Percentiles rank a stretch among this genome's conserved stretches.
Evolutionary conservation across 805 yeast genomes (phyloP).

Genomic region (Yamadazyma tumulicola): DNA sequence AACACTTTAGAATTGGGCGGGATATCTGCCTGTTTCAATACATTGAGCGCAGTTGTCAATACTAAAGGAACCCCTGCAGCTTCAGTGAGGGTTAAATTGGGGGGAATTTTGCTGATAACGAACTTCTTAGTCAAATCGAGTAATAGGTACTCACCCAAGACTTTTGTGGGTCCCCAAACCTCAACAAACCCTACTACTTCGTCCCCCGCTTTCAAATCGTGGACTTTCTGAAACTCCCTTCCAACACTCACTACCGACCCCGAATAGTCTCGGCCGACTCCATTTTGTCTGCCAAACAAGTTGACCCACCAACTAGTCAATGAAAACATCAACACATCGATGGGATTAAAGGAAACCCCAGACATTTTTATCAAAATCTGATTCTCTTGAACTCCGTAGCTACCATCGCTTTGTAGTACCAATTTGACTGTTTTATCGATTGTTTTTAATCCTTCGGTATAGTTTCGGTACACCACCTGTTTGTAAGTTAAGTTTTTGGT

Average conservation of each 20-base stretch:
- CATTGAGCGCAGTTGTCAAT: conserved; percentile 56
- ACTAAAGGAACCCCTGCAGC: conserved; percentile 69
- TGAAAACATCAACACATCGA: conserved; percentile 23
- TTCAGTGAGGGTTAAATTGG: conserved; percentile 43
- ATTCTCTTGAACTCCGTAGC: too few relatives aligned
- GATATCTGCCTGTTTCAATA: conserved; percentile 31
- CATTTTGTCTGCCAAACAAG: conserved; percentile 13
- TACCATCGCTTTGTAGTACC: too few relatives aligned
- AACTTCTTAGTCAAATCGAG: conserved; percentile 25
- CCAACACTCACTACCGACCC: conserved; percentile 34
- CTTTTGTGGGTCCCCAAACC: conserved; percentile 25
- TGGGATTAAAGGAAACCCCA: conserved; percentile 32
- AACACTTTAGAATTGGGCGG: conserved; percentile 46
- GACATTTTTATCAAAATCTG: conserved; percentile 25
- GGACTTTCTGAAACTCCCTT: conserved; percentile 14
- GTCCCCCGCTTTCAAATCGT: conserved; percentile 24
- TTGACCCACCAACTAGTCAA: conserved; percentile 10
- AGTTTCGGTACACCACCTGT: too few relatives aligned
- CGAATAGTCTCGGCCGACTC: conserved; percentile 31
- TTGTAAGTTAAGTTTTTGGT: too few relatives aligned
- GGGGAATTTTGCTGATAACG: conserved; percentile 34
- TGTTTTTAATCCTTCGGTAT: too few relatives aligned
- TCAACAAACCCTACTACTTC: conserved; percentile 24
- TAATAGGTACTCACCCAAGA: conserved; percentile 43
- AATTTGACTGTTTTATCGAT: too few relatives aligned